Evolutionary conservation across 1,284 basidiomycete species (phyloP).

Genomic region (Heterobasidion irregulare): DNA sequence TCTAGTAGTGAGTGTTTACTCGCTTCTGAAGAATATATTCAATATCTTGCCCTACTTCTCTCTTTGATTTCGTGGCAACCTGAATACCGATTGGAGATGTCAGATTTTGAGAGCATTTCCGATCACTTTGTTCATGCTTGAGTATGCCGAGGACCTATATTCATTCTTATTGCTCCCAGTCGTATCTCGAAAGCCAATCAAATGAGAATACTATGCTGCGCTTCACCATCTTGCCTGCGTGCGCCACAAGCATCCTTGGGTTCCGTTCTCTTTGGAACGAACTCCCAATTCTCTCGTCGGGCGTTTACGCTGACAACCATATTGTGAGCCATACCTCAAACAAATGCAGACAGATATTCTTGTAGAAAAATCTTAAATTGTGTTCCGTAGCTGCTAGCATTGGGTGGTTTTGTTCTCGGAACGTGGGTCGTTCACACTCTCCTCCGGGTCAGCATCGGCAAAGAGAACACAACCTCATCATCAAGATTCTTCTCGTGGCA

Average conservation of each 20-base stretch:
- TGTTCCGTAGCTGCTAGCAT: constrained; percentile 2
- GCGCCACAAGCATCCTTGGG: constrained; percentile 11
- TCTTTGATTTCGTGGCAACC: neutral
- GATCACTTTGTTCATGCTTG: no score
- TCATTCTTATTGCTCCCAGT: constrained; percentile 3
- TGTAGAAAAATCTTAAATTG: neutral
- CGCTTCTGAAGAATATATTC: neutral
- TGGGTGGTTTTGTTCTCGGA: constrained; percentile 6
- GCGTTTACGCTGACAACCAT: constrained; percentile 6
- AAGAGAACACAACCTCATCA: neutral
- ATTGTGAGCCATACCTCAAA: constrained; percentile 6
- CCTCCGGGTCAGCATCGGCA: neutral
- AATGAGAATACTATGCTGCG: constrained; percentile 8
- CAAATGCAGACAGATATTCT: neutral
- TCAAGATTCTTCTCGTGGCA: constrained; percentile 9
- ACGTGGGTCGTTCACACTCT: neutral
- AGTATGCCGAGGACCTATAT: constrained; percentile 6
- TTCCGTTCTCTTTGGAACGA: constrained; percentile 8
- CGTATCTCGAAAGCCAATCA: constrained; percentile 5
- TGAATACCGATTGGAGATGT: no score
- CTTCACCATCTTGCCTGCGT: constrained; percentile 10
- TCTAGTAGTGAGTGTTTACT: constrained; percentile 29
- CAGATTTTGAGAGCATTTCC: no score
- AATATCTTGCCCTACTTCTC: neutral
- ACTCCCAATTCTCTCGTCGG: constrained; percentile 5